Evolutionary conservation across 1,139 yeast genomes (phyloP).

Genomic region (Pichiaceae sp.): DNA sequence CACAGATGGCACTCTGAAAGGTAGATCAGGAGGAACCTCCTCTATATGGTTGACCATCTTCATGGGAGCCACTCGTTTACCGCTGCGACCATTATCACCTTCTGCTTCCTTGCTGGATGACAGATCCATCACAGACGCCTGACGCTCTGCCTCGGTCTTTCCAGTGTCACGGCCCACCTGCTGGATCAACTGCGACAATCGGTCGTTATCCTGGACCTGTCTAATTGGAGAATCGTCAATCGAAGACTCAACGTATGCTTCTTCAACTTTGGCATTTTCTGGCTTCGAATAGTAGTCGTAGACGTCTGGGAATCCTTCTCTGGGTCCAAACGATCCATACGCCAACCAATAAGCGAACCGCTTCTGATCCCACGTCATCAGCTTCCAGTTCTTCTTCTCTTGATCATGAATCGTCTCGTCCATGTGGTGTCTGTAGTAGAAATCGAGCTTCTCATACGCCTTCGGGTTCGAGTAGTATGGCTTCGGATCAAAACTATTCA

Average conservation of each 20-base stretch:
- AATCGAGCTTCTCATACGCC: conserved; percentile 35
- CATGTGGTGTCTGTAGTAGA: conserved; percentile 53
- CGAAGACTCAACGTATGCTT: not conserved
- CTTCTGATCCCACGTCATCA: conserved; percentile 36
- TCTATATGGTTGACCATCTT: conserved; percentile 8
- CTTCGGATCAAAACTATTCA: conserved; percentile 34
- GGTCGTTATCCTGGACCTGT: not conserved
- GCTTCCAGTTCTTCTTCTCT: conserved; percentile 45
- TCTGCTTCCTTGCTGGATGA: not conserved
- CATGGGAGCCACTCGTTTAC: conserved; percentile 4
- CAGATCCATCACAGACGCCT: conserved; percentile 1
- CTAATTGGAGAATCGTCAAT: not conserved
- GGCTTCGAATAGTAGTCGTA: conserved; percentile 25
- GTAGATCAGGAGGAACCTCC: conserved; percentile 41
- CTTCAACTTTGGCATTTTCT: conserved; percentile 1
- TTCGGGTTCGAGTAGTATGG: conserved; percentile 42
- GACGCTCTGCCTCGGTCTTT: not conserved
- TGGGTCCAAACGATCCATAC: conserved; percentile 58
- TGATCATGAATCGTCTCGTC: conserved; percentile 41
- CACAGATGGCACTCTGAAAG: conserved; percentile 39
- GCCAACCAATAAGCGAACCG: conserved; percentile 47
- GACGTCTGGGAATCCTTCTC: conserved; percentile 46
- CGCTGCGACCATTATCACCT: conserved; percentile 1
- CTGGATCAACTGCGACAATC: conserved; percentile 1
- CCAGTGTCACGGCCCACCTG: not conserved